These are phyloP conservation scores for Blastocystis sp. DNA, from an alignment of 352 stramenopile genomes.

Conservation along the genomic window DNA sequence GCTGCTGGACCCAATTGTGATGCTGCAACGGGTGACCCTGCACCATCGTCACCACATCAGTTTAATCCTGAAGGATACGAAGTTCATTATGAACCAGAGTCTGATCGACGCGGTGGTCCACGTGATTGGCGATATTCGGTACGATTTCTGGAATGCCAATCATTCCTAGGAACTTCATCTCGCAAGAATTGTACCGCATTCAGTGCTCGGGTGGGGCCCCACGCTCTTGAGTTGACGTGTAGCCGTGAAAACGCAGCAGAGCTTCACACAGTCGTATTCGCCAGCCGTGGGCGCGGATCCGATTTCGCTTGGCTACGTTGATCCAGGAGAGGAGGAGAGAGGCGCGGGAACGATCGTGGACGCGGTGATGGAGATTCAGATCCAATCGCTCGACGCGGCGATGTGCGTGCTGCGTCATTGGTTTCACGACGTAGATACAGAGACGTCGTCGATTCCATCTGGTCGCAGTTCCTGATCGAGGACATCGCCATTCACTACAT, in stretches of 20 bases:
- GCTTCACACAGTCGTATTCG: neutral
- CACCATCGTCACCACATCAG: constrained; percentile 26
- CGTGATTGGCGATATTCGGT: constrained; percentile 32
- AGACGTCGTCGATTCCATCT: constrained; percentile 29
- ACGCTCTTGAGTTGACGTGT: neutral
- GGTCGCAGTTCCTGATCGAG: constrained; percentile 44
- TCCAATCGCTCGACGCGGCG: constrained; percentile 47
- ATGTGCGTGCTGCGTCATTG: neutral
- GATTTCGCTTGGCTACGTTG: no score
- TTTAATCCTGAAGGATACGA: constrained; percentile 11
- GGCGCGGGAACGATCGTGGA: neutral
- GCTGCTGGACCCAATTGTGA: no score
- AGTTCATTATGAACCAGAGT: constrained; percentile 30
- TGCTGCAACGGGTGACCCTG: constrained; percentile 1
- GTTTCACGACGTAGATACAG: constrained; percentile 9
- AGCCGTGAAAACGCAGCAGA: neutral
- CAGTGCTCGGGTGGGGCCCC: neutral
- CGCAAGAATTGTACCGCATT: constrained; percentile 39
- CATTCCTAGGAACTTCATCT: constrained; percentile 43
- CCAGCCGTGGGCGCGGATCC: neutral
- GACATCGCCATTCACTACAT: constrained; percentile 18
- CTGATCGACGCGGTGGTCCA: constrained; percentile 40
- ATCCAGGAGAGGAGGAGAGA: neutral
- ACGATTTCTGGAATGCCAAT: neutral
- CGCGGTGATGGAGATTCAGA: constrained; percentile 7